Base-by-base conservation (phyloP, 306 rosid species). In the Lotus japonicus region DNA sequence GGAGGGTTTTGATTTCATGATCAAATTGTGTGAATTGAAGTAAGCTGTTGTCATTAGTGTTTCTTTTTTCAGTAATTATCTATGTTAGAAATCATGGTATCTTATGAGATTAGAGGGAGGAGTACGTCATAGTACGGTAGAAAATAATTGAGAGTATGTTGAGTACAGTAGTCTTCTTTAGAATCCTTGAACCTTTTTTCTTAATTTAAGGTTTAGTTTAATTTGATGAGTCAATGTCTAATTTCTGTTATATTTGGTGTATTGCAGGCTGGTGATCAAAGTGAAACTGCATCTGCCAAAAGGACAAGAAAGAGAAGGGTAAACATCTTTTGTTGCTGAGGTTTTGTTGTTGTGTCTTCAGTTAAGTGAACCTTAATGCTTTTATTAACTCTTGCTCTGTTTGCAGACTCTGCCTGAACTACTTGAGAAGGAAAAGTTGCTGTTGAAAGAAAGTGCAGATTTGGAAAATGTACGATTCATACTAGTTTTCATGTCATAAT, bases 351-450 rank as follows among this genome's bases (percentile, higher is more conserved):
- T n/a, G n/a, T 54, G 31, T 41, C 15, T 58, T 51, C 23, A 14
- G 33, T 44, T 67, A 21, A 28, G 8, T 39, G 10, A 60, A 28
- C 59, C 78, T 3, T 48, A 5, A 55, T 57, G 28, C 15, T 28
- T 15, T 64, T 56, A 26, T 38, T 38, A 61, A 21, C 48, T 48
- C 31, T 2, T 54, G 33, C 21, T 7, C 12, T 17, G 11, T 33
- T 79, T 69, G 51, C 95, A 92, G 98, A 82, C 90, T 6, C 53
- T 89, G 8, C 77, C 87, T 61, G 90, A 92, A 63, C 87, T 92
- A 53, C 79, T 55, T 73, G 89, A 85, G 71, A 92, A 87, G 82
- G 95, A 85, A 77, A 77, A 56, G 68, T 11, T 77, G 14, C 82
- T 85, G 41, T 61, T 82, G 67, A 74, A 71, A 72, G 96, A 92